Percentiles rank a stretch among this genome's conserved stretches.
Conservation (phyloP, 2,329 filamentous ascomycete genomes). For the Ophiostoma sp. region DNA sequence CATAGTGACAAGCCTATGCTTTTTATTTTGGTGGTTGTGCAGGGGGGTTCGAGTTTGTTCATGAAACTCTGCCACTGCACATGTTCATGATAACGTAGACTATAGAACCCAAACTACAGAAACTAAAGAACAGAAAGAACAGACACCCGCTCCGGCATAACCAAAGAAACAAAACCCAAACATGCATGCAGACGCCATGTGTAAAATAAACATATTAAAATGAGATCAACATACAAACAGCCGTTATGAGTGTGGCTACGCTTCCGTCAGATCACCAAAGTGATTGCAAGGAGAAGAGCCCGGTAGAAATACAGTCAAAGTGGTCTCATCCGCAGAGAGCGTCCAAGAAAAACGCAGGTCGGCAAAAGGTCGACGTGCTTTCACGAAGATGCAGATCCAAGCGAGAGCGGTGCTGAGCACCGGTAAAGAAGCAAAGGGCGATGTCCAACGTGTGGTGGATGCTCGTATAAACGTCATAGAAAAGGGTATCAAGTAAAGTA, state of each 20-base stretch:
- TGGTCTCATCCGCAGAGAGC: neutral
- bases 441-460: neutral
- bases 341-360: neutral
- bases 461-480: neutral
- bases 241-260: slow-evolving; percentile 1
- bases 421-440: no score
- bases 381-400: no score
- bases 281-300: neutral
- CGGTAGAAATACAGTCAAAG: neutral
- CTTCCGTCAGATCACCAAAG: neutral
- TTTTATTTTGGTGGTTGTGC: neutral
- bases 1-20: no score
- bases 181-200: neutral
- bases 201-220: neutral
- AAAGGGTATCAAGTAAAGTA: slow-evolving; percentile 4
- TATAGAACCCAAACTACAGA: no score
- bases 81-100: no score
- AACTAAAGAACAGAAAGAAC: neutral
- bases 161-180: neutral
- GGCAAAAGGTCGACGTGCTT: neutral
- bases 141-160: neutral
- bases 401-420: no score
- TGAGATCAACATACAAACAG: neutral
- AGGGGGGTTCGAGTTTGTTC: neutral
- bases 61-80: neutral